Evolutionary conservation across 495 filamentous ascomycete species (phyloP), one percentile per base, ranked within the genome.

Genomic region (Neurospora sp.): DNA sequence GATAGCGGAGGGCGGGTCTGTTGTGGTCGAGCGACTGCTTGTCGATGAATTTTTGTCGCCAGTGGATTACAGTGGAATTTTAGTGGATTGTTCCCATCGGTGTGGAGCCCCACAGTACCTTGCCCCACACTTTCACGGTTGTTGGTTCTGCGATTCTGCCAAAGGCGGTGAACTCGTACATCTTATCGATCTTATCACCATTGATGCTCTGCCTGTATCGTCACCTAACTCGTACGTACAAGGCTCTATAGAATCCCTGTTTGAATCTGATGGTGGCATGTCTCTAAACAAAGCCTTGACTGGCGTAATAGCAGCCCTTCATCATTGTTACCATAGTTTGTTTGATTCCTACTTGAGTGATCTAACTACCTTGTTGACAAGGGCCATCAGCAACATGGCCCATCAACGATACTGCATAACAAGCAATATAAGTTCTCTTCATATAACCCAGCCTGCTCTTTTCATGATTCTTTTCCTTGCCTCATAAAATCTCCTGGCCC

Each of bases 21-120:
- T 22, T 61, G 53, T 61, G 27, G 53, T 66, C 53, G 27, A 35
- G 27, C 61, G 75, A 75, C 42, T 41, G 37, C 39, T 66, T 69
- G 69, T 70, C 72, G 71, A 76, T 79, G 78, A 81, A 76, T 81
- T 81, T 66, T 81, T 81, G 77, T 79, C 79, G 74, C 76, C 73
- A 71, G 73, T 69, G 53, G 53, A 66, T 66, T 66, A 14, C 53
- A 18, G 53, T 66, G 53, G 76, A 78, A 78, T 76, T 79, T 79
- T 76, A 78, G 79, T 71, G 53, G 53, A 66, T 37, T 35, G 27
- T 61, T 61, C 22, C 53, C 53, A 61, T 35, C 48, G 69, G 69
- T 78, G 79, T 81, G 79, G 79, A 77, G 79, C 71, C 40, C 40
- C n/a, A 37, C 3, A 37, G 68, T 22, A n/a, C 61, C 68, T 18